These are phyloP conservation scores for Monosporascus sp. DNA, from an alignment of 2,329 filamentous ascomycete species.

Conservation along the genomic window DNA sequence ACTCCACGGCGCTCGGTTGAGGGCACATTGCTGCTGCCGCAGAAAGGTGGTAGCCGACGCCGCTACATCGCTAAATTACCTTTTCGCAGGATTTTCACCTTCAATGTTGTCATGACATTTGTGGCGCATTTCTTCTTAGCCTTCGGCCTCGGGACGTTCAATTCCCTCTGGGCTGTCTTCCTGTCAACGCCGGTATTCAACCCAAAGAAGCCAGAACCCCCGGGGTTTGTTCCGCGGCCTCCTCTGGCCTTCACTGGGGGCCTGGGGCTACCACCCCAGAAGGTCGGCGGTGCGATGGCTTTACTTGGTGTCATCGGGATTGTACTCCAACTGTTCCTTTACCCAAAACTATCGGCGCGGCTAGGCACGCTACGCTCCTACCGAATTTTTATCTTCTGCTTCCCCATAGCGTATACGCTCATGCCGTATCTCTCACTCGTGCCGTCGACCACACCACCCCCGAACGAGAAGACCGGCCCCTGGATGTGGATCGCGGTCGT, in stretches of 20 bases:
- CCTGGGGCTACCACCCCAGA: slow-evolving; percentile 64
- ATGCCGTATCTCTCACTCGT: slow-evolving; percentile 68
- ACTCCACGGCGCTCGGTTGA: slow-evolving; percentile 14
- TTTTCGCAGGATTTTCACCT: slow-evolving; percentile 51
- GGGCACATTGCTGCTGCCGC: slow-evolving; percentile 2
- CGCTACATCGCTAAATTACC: slow-evolving; percentile 44
- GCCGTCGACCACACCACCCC: slow-evolving; percentile 42
- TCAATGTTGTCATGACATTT: slow-evolving; percentile 50
- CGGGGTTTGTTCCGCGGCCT: slow-evolving; percentile 31
- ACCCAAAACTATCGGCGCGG: slow-evolving; percentile 60
- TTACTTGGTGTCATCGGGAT: slow-evolving; percentile 75
- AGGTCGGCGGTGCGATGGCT: slow-evolving; percentile 73
- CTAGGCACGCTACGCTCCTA: slow-evolving; percentile 66
- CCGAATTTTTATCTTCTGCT: slow-evolving; percentile 63
- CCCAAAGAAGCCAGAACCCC: slow-evolving; percentile 28
- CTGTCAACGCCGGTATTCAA: slow-evolving; percentile 64
- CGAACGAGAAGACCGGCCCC: slow-evolving; percentile 47
- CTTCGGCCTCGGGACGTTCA: slow-evolving; percentile 71
- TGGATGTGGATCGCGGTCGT: slow-evolving; percentile 62
- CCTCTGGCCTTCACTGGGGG: slow-evolving; percentile 68
- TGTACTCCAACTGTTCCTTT: slow-evolving; percentile 64
- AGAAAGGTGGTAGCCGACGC: slow-evolving; percentile 12
- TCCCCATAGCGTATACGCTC: slow-evolving; percentile 64
- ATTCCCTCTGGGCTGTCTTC: slow-evolving; percentile 71
- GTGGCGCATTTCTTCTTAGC: slow-evolving; percentile 64